phyloP scores from a whole-genome alignment of 805 yeast genomes.

The Candida coleopterorum region DNA sequence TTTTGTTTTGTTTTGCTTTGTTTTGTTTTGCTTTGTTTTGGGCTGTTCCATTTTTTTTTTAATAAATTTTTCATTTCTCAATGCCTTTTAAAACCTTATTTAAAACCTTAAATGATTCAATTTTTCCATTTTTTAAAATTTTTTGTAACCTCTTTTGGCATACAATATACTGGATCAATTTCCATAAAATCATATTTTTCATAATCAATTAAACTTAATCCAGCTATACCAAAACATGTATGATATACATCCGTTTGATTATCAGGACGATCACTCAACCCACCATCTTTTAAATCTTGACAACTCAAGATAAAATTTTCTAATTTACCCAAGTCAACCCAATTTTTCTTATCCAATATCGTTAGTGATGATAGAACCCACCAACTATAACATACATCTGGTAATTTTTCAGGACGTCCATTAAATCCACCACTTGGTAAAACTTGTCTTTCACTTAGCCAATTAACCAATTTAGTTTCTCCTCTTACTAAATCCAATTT shows the following conservation, averaged over 20 bases:
- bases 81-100: too few species aligned
- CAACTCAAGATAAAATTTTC: slow-evolving; percentile 64
- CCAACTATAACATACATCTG: slow-evolving; percentile 98
- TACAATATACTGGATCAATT: slow-evolving; percentile 83
- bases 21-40: too few species aligned
- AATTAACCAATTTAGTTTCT: slow-evolving; percentile 57
- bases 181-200: slow-evolving; percentile 46
- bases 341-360: slow-evolving; percentile 59
- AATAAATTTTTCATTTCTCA: too few species aligned
- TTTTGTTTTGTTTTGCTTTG: too few species aligned
- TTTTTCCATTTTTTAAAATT: slow-evolving; percentile 40
- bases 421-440: slow-evolving; percentile 79
- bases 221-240: slow-evolving; percentile 86
- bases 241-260: slow-evolving; percentile 92
- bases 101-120: too few species aligned
- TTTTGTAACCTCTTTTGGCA: slow-evolving; percentile 52
- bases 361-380: slow-evolving; percentile 85
- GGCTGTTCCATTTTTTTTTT: too few species aligned
- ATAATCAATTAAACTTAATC: slow-evolving; percentile 69
- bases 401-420: slow-evolving; percentile 92
- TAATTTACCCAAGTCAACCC: slow-evolving; percentile 70
- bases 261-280: slow-evolving; percentile 87
- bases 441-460: slow-evolving; percentile 91
- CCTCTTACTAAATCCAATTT: slow-evolving; percentile 42
- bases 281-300: slow-evolving; percentile 79